Evolutionary conservation across 768 basidiomycete genomes (phyloP), one percentile per base, ranked within the genome.

Genomic region (Auricularia auricula-judae): DNA sequence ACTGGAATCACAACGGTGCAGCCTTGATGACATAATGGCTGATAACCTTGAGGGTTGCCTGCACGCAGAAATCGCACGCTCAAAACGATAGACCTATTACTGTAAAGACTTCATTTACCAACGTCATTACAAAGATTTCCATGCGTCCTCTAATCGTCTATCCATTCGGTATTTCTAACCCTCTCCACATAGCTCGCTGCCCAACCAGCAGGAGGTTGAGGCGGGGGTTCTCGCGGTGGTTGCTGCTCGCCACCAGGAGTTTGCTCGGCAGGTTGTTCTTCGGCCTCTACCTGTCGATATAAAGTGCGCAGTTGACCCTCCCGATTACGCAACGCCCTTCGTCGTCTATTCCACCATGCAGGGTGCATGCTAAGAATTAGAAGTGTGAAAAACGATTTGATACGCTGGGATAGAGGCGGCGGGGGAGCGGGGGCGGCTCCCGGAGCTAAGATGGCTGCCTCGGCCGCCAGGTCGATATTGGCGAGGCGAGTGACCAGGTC

Each of bases 281-380:
- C n/a, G 33, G 63, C 42, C 8, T 63, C 63, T 8, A 63, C 66
- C 39, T 72, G 73, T 54, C 74, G 67, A 3, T 71, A 74, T 66
- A 81, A 82, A 65, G 82, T 86, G 67, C 87, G 79, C 42, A 91
- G 71, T 54, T 81, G 79, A 7, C 86, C 84, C 75, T 91, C 89
- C 62, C 89, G 75, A 65, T 77, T 78, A 68, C 83, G 76, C 69
- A 91, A 79, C 14, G 79, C 80, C 23, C 71, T 74, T 61, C 88
- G 77, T 69, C 89, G 78, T 66, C 84, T 81, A 70, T 89, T 85
- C 83, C 88, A 89, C 47, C 88, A 77, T 44, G 87, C 88, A 3
- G 89, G 89, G 71, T 89, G 85, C 42, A 88, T 71, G 16, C 88
- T 89, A 36, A 82, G 75, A 35, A 85, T 42, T 51, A 89, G 74